Evolutionary conservation across 345 rosid species (phyloP).

Genomic region (Zanthoxylum bungeanum): DNA sequence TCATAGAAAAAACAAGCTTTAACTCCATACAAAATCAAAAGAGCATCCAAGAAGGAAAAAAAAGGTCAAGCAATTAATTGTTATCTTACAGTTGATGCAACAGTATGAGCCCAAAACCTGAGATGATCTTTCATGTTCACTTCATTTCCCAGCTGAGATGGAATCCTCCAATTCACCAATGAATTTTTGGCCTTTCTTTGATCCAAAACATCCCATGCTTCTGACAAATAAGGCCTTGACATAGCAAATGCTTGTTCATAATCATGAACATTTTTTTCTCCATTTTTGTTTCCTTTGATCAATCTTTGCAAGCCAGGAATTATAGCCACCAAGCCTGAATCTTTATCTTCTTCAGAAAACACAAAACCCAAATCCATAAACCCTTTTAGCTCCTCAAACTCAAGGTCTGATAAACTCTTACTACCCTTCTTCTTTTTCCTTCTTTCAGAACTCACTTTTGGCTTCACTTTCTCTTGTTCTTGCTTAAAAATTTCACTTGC

Average conservation of each 20-base stretch:
- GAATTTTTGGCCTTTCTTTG: constrained; percentile 28
- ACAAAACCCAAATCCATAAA: constrained; percentile 79
- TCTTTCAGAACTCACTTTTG: constrained; percentile 14
- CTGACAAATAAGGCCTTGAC: constrained; percentile 58
- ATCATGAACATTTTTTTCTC: constrained; percentile 1
- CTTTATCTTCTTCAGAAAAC: constrained; percentile 58
- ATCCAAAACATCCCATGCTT: constrained; percentile 49
- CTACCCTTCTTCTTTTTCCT: constrained; percentile 26
- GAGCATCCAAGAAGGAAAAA: not conserved
- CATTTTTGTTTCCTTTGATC: constrained; percentile 23
- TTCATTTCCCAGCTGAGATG: constrained; percentile 33
- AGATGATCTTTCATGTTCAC: constrained; percentile 55
- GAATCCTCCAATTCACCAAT: constrained; percentile 40
- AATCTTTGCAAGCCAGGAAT: constrained; percentile 61
- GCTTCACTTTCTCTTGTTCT: not conserved
- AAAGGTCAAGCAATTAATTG: not conserved
- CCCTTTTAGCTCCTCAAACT: no score
- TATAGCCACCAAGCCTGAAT: constrained; percentile 44
- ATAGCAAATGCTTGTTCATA: constrained; percentile 23
- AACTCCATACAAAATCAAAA: not conserved
- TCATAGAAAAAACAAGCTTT: not conserved
- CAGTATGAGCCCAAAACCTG: constrained; percentile 65
- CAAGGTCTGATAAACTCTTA: constrained; percentile 64
- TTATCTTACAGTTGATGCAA: constrained; percentile 59
- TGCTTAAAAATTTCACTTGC: not conserved